A percentile compares a stretch with the other conserved stretches of the same genome.
Evolutionary conservation across 768 basidiomycete species (phyloP).

Genomic region (Tricholomella constricta): DNA sequence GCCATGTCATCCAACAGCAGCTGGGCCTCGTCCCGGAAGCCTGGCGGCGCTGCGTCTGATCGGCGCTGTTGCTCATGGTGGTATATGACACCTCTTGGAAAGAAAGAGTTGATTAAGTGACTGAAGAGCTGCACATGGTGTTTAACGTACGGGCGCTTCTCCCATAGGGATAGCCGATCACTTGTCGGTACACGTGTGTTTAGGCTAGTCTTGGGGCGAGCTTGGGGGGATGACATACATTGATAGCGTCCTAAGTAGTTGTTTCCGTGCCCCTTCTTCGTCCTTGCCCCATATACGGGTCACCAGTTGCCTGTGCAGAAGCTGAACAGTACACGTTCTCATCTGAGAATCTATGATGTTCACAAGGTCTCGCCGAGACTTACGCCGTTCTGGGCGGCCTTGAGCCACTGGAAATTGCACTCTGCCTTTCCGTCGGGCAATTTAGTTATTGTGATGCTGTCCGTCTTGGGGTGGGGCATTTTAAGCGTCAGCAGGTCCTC

Average conservation of each 20-base stretch:
- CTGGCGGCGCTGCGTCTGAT: neutral
- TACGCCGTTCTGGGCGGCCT: conserved; percentile 3
- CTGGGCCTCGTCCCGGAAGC: conserved; percentile 12
- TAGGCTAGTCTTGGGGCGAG: neutral
- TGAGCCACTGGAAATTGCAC: conserved; percentile 24
- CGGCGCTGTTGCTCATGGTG: conserved; percentile 6
- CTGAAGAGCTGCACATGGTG: neutral
- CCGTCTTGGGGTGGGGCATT: conserved; percentile 40
- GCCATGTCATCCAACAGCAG: conserved; percentile 14
- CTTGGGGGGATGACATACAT: conserved; percentile 27
- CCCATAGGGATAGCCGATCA: conserved; percentile 5
- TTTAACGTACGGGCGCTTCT: conserved; percentile 9
- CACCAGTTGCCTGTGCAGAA: conserved; percentile 22
- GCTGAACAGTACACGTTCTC: conserved; percentile 6
- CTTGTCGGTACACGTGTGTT: neutral
- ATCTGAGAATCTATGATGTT: neutral
- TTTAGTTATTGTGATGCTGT: conserved; percentile 32
- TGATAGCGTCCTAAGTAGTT: conserved; percentile 25
- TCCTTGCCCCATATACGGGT: conserved; percentile 12
- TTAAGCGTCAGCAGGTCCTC: conserved; percentile 38
- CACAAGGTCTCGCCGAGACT: neutral
- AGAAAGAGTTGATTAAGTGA: neutral
- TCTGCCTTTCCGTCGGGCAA: conserved; percentile 23
- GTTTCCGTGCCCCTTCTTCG: conserved; percentile 3
- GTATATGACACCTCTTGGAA: neutral